Evolutionary conservation across 2,329 filamentous ascomycete species (phyloP).

Genomic region (Beauveria scarabaeidicola): DNA sequence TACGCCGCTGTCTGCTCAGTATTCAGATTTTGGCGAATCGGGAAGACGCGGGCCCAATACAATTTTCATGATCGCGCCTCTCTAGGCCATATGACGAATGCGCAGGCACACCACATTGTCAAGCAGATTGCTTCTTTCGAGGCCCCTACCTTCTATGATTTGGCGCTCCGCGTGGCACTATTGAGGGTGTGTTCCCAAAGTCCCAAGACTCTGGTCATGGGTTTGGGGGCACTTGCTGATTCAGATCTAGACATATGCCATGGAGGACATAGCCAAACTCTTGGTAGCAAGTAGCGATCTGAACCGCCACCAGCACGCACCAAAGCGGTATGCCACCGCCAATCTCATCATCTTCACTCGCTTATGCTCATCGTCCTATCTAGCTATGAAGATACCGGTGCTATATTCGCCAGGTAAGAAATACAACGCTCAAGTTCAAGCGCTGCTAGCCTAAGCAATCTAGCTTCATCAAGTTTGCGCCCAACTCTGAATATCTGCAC

Average conservation of each 20-base stretch:
- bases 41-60: slow-evolving; percentile 21
- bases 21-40: slow-evolving; percentile 29
- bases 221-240: background rate
- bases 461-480: slow-evolving; percentile 24
- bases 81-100: slow-evolving; percentile 31
- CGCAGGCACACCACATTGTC: slow-evolving; percentile 37
- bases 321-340: slow-evolving; percentile 25
- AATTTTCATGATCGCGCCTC: slow-evolving; percentile 28
- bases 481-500: slow-evolving; percentile 23
- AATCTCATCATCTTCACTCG: too few relatives aligned
- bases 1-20: slow-evolving; percentile 27
- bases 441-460: background rate
- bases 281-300: slow-evolving; percentile 29
- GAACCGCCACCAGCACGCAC: slow-evolving; percentile 21
- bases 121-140: slow-evolving; percentile 25
- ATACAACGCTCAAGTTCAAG: background rate
- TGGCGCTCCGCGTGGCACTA: slow-evolving; percentile 30
- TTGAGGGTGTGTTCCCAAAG: slow-evolving; percentile 25
- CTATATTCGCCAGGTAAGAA: slow-evolving; percentile 28
- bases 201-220: too few relatives aligned
- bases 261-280: slow-evolving; percentile 29
- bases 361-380: background rate
- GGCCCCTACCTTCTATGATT: slow-evolving; percentile 30
- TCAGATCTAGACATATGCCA: slow-evolving; percentile 29
- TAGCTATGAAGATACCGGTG: slow-evolving; percentile 34